Evolutionary conservation across 2,329 filamentous ascomycete genomes (phyloP).

Genomic region (Botrytis hyacinthi): DNA sequence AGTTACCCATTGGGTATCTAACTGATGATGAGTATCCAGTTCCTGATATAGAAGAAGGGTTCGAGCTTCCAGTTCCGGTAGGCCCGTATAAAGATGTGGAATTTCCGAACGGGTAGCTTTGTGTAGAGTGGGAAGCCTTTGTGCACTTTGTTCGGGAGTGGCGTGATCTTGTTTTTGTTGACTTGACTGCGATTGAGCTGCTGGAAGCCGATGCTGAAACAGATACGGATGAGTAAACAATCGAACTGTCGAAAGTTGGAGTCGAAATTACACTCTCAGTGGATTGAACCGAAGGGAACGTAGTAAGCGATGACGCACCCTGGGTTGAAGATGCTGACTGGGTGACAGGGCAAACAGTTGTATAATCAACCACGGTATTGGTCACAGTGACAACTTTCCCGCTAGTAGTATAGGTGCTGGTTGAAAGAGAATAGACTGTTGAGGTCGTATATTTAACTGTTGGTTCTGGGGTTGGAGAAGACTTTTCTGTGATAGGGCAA

Average conservation of each 20-base stretch:
- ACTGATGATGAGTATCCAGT: background rate
- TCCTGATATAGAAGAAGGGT: background rate
- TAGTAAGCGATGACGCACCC: background rate
- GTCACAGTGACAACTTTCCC: background rate
- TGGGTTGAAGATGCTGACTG: background rate
- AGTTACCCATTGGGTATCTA: background rate
- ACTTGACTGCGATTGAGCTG: background rate
- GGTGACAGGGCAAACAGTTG: background rate
- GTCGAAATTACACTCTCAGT: background rate
- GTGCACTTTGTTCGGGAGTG: background rate
- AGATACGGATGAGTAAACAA: background rate
- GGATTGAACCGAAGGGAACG: background rate
- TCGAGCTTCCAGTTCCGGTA: background rate
- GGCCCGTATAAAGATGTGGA: background rate
- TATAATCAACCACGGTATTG: background rate
- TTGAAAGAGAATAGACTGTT: background rate
- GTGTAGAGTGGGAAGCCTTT: background rate
- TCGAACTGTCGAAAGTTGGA: background rate
- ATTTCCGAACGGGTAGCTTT: background rate
- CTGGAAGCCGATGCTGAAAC: background rate
- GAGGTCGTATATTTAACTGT: conserved; percentile 5
- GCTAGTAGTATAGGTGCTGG: background rate
- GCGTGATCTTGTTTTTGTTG: background rate
- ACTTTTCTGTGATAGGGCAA: background rate
- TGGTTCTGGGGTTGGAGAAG: background rate